These are phyloP conservation scores for Aureobasidium leucospermi DNA, from an alignment of 2,329 filamentous ascomycete genomes.

Conservation along the genomic window DNA sequence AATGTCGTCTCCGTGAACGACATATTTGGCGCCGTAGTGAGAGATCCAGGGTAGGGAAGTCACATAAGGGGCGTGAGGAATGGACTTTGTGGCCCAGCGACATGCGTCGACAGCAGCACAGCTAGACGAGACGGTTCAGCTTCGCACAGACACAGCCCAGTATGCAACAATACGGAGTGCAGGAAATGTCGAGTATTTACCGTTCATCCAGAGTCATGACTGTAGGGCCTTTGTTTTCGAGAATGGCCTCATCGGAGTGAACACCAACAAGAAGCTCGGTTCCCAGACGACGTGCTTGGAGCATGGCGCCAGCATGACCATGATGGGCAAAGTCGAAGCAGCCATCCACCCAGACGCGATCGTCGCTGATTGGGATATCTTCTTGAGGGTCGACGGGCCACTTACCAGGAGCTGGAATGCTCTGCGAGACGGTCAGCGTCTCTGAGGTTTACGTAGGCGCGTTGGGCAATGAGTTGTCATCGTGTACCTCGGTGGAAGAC, in stretches of 20 bases:
- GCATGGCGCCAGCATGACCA: slow-evolving; percentile 92
- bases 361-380: slow-evolving; percentile 50
- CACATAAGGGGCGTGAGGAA: slow-evolving; percentile 87
- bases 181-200: slow-evolving; percentile 25
- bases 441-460: neutral
- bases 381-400: slow-evolving; percentile 62
- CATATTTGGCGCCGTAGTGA: slow-evolving; percentile 90
- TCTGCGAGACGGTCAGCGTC: slow-evolving; percentile 13
- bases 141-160: neutral
- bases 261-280: slow-evolving; percentile 84
- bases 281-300: slow-evolving; percentile 88
- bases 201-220: slow-evolving; percentile 93
- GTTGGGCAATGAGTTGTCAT: neutral
- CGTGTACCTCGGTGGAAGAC: slow-evolving; percentile 6
- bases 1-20: slow-evolving; percentile 95
- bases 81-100: slow-evolving; percentile 81
- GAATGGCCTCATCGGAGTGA: slow-evolving; percentile 90
- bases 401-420: slow-evolving; percentile 46
- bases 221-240: slow-evolving; percentile 94
- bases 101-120: slow-evolving; percentile 88
- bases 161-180: neutral
- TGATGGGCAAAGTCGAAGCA: slow-evolving; percentile 99
- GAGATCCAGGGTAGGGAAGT: slow-evolving; percentile 89
- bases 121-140: slow-evolving; percentile 3
- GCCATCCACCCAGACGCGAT: slow-evolving; percentile 94